A percentile compares a stretch with the other conserved stretches of the same genome.
Conservation (phyloP, 1,284 basidiomycete genomes). For the Ganoderma lingzhi region DNA sequence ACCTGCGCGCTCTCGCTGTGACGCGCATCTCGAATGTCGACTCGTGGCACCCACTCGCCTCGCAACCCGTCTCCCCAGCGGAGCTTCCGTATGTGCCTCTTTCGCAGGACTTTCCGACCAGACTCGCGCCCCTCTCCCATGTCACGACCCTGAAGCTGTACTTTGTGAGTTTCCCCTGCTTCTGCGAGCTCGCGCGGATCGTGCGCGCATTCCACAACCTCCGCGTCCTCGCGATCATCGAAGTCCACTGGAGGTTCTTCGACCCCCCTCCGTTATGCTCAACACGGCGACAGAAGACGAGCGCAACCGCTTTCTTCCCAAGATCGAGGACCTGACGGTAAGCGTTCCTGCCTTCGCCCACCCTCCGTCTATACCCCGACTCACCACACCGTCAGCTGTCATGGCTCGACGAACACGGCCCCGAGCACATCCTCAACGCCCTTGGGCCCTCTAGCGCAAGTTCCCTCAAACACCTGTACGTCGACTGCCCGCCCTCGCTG, state of each 20-base stretch:
- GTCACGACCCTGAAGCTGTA: not conserved
- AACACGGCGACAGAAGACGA: not conserved
- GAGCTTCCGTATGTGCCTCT: not conserved
- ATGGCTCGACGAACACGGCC: not conserved
- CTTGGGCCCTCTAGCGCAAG: not conserved
- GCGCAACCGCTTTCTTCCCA: not conserved
- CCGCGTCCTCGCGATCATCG: not conserved
- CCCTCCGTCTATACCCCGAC: not conserved
- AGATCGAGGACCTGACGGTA: not conserved
- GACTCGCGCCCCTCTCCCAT: not conserved
- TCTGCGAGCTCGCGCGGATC: constrained; percentile 1
- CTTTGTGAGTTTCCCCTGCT: not conserved
- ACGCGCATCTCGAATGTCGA: not conserved
- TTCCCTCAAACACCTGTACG: not conserved
- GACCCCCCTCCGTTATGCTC: not conserved
- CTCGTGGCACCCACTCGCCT: not conserved
- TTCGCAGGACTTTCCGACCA: not conserved
- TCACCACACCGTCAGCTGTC: not conserved
- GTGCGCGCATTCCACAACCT: not conserved
- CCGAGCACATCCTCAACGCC: not conserved
- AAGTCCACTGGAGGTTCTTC: not conserved
- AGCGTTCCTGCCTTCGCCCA: not conserved
- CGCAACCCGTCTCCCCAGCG: not conserved
- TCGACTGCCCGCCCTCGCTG: not conserved
- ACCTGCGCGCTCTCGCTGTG: not conserved